phyloP scores from a whole-genome alignment of 2,329 filamentous ascomycete species.

The Aureobasidium leucospermi region DNA sequence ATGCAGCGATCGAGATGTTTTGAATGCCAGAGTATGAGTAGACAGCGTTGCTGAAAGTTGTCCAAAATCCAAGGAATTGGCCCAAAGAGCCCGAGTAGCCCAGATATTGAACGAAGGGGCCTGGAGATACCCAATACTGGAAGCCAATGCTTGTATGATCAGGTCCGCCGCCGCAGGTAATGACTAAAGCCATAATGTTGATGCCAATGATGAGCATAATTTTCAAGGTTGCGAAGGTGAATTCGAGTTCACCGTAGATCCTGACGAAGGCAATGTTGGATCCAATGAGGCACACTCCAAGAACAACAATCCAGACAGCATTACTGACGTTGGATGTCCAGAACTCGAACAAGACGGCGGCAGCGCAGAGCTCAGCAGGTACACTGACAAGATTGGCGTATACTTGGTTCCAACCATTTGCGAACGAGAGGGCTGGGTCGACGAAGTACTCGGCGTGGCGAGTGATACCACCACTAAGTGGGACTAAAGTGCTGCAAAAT shows the following conservation, averaged over 20 bases:
- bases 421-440: slow-evolving; percentile 64
- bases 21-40: slow-evolving; percentile 21
- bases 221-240: slow-evolving; percentile 17
- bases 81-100: slow-evolving; percentile 14
- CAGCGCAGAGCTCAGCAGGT: slow-evolving; percentile 15
- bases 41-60: slow-evolving; percentile 16
- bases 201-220: slow-evolving; percentile 20
- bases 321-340: slow-evolving; percentile 20
- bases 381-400: slow-evolving; percentile 44
- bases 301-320: slow-evolving; percentile 49
- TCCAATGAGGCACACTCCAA: slow-evolving; percentile 51
- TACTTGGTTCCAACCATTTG: slow-evolving; percentile 81
- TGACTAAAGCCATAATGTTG: slow-evolving; percentile 20
- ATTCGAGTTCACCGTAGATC: slow-evolving; percentile 19
- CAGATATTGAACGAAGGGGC: slow-evolving; percentile 19
- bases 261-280: slow-evolving; percentile 52
- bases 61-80: slow-evolving; percentile 18
- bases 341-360: slow-evolving; percentile 13
- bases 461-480: slow-evolving; percentile 69
- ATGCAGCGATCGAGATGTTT: slow-evolving; percentile 20
- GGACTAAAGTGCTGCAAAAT: slow-evolving; percentile 56
- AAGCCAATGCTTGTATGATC: slow-evolving; percentile 17
- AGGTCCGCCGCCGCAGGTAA: slow-evolving; percentile 18
- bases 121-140: slow-evolving; percentile 17
- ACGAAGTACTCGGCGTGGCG: slow-evolving; percentile 70